phyloP scores from a whole-genome alignment of 2,329 filamentous ascomycete species.

The Colletotrichum sp. region DNA sequence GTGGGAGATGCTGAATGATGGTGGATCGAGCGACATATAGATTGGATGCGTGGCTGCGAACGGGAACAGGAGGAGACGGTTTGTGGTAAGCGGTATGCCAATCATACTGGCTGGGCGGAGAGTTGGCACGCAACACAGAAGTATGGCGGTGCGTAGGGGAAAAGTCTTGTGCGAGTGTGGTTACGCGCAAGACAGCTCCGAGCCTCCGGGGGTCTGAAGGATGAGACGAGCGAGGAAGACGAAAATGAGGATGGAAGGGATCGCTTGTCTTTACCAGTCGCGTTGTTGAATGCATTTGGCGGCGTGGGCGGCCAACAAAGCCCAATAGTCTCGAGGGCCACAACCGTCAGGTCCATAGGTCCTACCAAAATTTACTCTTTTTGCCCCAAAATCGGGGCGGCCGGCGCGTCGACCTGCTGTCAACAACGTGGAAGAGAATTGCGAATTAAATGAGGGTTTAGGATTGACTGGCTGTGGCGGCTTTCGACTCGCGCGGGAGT shows the following conservation, averaged over 20 bases:
- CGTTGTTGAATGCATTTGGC: neutral
- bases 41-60: neutral
- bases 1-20: neutral
- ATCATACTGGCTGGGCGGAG: neutral
- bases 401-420: neutral
- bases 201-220: neutral
- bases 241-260: neutral
- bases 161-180: neutral
- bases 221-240: neutral
- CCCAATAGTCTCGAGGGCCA: neutral
- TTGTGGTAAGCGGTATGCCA: neutral
- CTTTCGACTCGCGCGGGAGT: slow-evolving; percentile 13
- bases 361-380: neutral
- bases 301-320: neutral
- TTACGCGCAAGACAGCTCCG: neutral
- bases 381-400: neutral
- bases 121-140: neutral
- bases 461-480: slow-evolving; percentile 14
- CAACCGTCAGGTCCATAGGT: neutral
- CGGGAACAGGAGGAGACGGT: neutral
- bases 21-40: neutral
- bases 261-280: neutral
- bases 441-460: slow-evolving; percentile 16
- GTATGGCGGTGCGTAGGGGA: neutral
- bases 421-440: slow-evolving; percentile 11